A percentile compares a stretch with the other conserved stretches of the same genome.
Conservation (phyloP, 2,329 filamentous ascomycete species). For the Blastomyces emzantsi region DNA sequence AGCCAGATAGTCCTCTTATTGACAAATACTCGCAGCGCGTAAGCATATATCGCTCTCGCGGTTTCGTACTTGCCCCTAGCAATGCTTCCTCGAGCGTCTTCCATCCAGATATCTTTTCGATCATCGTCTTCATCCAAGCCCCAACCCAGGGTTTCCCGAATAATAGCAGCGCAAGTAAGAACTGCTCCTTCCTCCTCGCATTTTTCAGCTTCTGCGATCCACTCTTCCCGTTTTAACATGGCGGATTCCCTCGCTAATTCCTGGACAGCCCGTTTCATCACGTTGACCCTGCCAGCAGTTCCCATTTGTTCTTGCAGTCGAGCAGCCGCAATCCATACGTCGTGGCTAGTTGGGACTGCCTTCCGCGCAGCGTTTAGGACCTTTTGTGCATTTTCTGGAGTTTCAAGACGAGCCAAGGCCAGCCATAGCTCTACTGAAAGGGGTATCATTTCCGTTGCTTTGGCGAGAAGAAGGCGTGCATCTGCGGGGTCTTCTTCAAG, state of each 20-base stretch:
- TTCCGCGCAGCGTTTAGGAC: conserved; percentile 93
- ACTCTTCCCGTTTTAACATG: conserved; percentile 95
- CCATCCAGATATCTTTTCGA: conserved; percentile 89
- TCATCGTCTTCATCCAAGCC: conserved; percentile 92
- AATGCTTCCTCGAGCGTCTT: conserved; percentile 78
- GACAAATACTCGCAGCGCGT: conserved; percentile 79
- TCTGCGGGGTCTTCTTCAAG: conserved; percentile 84
- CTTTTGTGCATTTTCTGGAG: conserved; percentile 82
- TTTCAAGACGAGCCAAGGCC: conserved; percentile 80
- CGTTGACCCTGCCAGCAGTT: conserved; percentile 67
- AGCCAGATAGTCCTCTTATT: conserved; percentile 84
- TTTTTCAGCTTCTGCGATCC: conserved; percentile 89
- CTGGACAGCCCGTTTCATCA: conserved; percentile 91
- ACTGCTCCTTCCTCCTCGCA: conserved; percentile 88
- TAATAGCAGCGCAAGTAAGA: conserved; percentile 79
- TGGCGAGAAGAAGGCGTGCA: conserved; percentile 79
- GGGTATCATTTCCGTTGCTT: conserved; percentile 91
- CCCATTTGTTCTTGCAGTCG: conserved; percentile 85
- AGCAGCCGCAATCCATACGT: conserved; percentile 94
- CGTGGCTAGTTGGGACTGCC: conserved; percentile 82
- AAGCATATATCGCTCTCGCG: conserved; percentile 85
- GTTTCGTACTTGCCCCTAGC: conserved; percentile 78
- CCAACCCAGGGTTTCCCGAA: conserved; percentile 88
- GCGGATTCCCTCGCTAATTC: conserved; percentile 82
- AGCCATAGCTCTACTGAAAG: conserved; percentile 93